Evolutionary conservation across 371 early-diverging fungal species (phyloP).

Genomic region (Parasitella parasitica): DNA sequence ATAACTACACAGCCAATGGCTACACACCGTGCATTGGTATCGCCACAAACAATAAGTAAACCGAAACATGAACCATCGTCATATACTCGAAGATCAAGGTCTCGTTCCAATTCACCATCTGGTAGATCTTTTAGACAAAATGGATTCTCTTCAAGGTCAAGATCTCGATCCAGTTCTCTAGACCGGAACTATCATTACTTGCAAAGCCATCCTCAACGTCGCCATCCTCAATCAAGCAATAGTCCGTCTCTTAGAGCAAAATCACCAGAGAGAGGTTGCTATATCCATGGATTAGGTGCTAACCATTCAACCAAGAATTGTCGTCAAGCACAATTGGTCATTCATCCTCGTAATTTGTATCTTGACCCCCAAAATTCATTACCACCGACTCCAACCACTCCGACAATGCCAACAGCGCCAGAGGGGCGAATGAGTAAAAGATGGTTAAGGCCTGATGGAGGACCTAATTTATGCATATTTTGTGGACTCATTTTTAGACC

Average conservation of each 20-base stretch:
- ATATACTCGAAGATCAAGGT: not conserved
- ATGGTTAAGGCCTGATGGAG: not conserved
- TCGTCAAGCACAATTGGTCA: slow-evolving; percentile 8
- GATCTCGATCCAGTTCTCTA: not conserved
- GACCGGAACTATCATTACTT: not conserved
- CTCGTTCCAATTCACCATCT: not conserved
- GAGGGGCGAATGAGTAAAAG: not conserved
- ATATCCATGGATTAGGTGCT: not conserved
- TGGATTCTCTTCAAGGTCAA: not conserved
- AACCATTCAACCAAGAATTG: slow-evolving; percentile 3
- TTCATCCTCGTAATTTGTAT: not conserved
- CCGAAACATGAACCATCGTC: not conserved
- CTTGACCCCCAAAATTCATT: not conserved
- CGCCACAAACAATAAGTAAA: not conserved
- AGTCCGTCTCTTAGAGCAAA: not conserved
- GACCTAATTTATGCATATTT: slow-evolving; percentile 1
- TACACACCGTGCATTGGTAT: not conserved
- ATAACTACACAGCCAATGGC: not conserved
- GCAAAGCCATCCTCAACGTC: not conserved
- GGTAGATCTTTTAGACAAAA: not conserved
- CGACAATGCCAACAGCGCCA: too few species aligned
- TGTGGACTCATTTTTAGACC: slow-evolving; percentile 3
- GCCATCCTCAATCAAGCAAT: not conserved
- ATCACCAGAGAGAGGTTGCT: not conserved
- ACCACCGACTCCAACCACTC: too few species aligned